Base-by-base conservation (phyloP, 306 rosid species). In the Acacia crassicarpa region DNA sequence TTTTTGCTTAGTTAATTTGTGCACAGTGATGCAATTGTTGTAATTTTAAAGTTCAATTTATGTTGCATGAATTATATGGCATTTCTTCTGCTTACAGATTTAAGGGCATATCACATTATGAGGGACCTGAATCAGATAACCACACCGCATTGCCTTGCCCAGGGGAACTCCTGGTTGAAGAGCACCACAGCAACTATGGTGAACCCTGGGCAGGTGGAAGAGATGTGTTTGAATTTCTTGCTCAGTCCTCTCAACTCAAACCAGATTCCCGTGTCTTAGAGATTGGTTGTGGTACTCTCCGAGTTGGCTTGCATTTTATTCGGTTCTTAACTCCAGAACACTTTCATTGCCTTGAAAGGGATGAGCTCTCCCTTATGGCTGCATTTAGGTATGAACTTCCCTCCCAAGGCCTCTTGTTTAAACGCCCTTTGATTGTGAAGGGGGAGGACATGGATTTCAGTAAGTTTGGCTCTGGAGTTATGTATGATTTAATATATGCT, bases 121-220 rank as follows among this genome's bases (percentile, higher is more conserved):
- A 71, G 40, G 75, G n/a, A 45, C 75, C 58, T 45, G 58, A 71
- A 23, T 71, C 58, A 45, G 75, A 44, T 71, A 71, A 71, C 38
- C 75, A 71, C 58, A 71, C 75, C 5, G 58, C 58, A 23, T 22
- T 71, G 58, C 75, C 75, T 71, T 71, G 75, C 58, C 75, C 75
- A 6, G 75, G 75, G 58, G 75, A 71, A 19, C 75, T 71, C 22
- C 58, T 71, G 58, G 75, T 71, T 71, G 75, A 71, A 44, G 75
- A 71, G n/a, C 75, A 71, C 35, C 75, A 71, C 49, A 71, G 75
- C 58, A 71, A 71, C 38, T 71, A 71, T 71, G 75, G 75, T 45
- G 75, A 71, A 15, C 75, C 75, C 58, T 71, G 75, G 75, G 75
- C 75, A 44, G 75, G 75, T 71, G 75, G 75, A 71, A 71, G 75